Evolutionary conservation across 1,284 basidiomycete species (phyloP).

Genomic region (Malassezia arunalokei): DNA sequence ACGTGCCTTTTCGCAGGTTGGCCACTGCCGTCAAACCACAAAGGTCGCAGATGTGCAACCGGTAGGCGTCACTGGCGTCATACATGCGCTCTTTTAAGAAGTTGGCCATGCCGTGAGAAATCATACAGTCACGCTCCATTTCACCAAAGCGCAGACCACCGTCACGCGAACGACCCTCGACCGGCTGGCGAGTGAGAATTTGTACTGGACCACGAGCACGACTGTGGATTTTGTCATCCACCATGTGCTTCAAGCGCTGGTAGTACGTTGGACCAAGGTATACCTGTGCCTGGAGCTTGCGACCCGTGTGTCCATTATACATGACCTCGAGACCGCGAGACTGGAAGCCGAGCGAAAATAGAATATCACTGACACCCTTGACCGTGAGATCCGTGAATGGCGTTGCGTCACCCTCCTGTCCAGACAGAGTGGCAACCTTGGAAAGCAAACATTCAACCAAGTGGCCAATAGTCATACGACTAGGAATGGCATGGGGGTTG

Average conservation of each 20-base stretch:
- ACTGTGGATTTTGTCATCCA: conserved; percentile 99
- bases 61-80: conserved; percentile 42
- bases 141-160: conserved; percentile 99
- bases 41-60: conserved; percentile 42
- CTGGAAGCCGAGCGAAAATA: conserved; percentile 51
- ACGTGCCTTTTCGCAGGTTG: conserved; percentile 42
- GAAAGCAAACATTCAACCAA: conserved; percentile 95
- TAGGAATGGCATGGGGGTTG: conserved; percentile 98
- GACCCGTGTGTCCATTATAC: conserved; percentile 96
- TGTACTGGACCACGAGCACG: conserved; percentile 93
- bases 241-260: conserved; percentile 99
- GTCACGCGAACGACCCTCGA: conserved; percentile 97
- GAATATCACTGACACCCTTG: conserved; percentile 54
- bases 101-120: conserved; percentile 93
- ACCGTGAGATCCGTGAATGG: conserved; percentile 97
- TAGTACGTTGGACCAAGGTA: conserved; percentile 99
- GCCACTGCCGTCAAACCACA: conserved; percentile 42
- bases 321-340: conserved; percentile 89
- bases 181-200: conserved; percentile 91
- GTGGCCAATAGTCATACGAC: conserved; percentile 99
- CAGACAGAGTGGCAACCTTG: conserved; percentile 89
- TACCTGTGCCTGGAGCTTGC: conserved; percentile 90
- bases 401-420: conserved; percentile 93
- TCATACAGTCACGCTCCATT: conserved; percentile 99
- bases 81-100: conserved; percentile 57